These are phyloP conservation scores for Penicillium flavigenum DNA, from an alignment of 495 filamentous ascomycete species.

Conservation along the genomic window DNA sequence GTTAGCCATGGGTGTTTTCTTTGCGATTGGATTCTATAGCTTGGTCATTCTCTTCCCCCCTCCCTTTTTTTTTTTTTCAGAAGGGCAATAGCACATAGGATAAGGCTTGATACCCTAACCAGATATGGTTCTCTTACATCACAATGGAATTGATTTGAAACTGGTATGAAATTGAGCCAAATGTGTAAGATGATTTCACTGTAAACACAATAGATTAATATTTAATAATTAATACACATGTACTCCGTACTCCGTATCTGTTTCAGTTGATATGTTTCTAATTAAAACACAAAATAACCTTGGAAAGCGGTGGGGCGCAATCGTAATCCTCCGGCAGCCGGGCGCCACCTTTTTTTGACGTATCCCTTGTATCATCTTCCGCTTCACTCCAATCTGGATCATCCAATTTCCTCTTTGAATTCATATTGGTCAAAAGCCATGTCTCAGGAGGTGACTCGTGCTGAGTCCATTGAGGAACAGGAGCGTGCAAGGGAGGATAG, in stretches of 20 bases:
- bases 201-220: too few relatives aligned
- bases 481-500: slow-evolving; percentile 45
- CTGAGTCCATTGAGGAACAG: slow-evolving; percentile 51
- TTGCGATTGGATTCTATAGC: slow-evolving; percentile 10
- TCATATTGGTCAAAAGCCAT: slow-evolving; percentile 29
- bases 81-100: slow-evolving; percentile 18
- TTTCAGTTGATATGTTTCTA: slow-evolving; percentile 2
- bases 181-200: neutral
- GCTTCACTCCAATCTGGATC: slow-evolving; percentile 1
- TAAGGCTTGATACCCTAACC: slow-evolving; percentile 33
- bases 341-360: slow-evolving; percentile 36
- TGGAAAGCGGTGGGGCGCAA: slow-evolving; percentile 22
- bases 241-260: neutral
- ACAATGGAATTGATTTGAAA: slow-evolving; percentile 1
- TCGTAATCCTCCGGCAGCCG: slow-evolving; percentile 10
- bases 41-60: neutral
- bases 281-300: slow-evolving; percentile 2
- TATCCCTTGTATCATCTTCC: slow-evolving; percentile 20
- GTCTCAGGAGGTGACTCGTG: slow-evolving; percentile 47
- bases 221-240: too few relatives aligned
- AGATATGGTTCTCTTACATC: slow-evolving; percentile 22
- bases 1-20: slow-evolving; percentile 19
- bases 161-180: neutral
- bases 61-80: neutral
- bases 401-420: slow-evolving; percentile 13